Evolutionary conservation across 208 protist species (phyloP).

Genomic region (Acanthamoeba rhysodes): DNA sequence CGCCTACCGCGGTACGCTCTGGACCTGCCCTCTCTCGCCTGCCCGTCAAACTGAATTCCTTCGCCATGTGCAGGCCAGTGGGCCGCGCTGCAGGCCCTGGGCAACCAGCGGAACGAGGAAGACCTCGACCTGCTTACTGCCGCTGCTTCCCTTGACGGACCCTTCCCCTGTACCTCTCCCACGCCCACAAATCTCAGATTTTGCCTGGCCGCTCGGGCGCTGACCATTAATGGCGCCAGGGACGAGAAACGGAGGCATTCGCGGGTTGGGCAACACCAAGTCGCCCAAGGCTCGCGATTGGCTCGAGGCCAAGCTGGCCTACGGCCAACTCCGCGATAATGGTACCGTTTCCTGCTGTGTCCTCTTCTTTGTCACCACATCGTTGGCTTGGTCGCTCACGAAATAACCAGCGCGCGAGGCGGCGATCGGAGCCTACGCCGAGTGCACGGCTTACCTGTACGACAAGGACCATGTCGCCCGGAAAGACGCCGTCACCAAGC

Average conservation of each 20-base stretch:
- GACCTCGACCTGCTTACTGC: slow-evolving; percentile 8
- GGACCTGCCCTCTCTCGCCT: neutral
- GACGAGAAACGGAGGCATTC: slow-evolving; percentile 16
- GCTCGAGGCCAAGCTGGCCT: neutral
- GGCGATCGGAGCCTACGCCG: neutral
- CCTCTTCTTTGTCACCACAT: neutral
- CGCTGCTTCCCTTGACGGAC: neutral
- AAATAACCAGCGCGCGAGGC: neutral
- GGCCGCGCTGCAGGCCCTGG: slow-evolving; percentile 52
- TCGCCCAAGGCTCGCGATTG: neutral
- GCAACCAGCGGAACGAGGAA: slow-evolving; percentile 12
- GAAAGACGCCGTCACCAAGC: neutral
- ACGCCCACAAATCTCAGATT: neutral
- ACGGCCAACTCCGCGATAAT: slow-evolving; percentile 6
- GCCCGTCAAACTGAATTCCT: neutral
- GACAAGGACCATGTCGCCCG: slow-evolving; percentile 1
- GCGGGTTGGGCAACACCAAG: neutral
- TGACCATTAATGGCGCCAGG: neutral
- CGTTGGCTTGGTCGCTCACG: neutral
- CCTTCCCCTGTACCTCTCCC: slow-evolving; percentile 4
- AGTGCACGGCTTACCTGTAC: slow-evolving; percentile 22
- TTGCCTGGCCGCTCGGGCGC: no score
- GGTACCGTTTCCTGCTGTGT: neutral
- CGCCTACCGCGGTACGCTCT: neutral
- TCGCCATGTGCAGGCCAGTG: neutral